These are phyloP conservation scores for Aegilops longissima DNA, from an alignment of 176 grass and related monocot genomes.

Conservation along the genomic window DNA sequence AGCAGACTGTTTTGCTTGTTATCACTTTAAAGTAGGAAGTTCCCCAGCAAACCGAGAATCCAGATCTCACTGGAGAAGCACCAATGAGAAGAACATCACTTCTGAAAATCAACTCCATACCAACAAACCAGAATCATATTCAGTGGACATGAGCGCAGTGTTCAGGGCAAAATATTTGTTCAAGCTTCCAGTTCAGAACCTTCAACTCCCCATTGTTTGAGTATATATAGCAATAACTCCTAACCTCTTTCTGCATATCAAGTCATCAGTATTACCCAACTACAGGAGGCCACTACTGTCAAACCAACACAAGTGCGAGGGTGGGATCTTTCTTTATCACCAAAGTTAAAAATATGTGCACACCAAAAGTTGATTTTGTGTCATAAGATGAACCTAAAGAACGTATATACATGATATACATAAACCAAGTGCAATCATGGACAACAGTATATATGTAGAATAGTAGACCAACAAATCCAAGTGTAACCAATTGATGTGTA, in stretches of 20 bases:
- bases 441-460: not conserved
- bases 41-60: not conserved
- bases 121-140: not conserved
- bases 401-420: not conserved
- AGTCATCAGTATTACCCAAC: not conserved
- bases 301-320: not conserved
- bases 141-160: not conserved
- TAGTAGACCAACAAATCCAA: not conserved
- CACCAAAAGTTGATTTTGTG: not conserved
- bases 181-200: not conserved
- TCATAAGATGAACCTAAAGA: too few relatives aligned
- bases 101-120: not conserved
- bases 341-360: not conserved
- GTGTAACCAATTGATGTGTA: too few relatives aligned
- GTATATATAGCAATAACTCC: not conserved
- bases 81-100: not conserved
- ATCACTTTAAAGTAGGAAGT: slow-evolving; percentile 17
- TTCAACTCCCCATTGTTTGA: not conserved
- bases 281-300: too few relatives aligned
- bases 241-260: not conserved
- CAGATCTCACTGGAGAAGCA: not conserved
- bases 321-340: not conserved
- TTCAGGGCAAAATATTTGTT: not conserved
- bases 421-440: not conserved
- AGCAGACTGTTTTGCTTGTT: not conserved